Conservation (phyloP, 2,329 filamentous ascomycete genomes). For the Saccharata proteae region DNA sequence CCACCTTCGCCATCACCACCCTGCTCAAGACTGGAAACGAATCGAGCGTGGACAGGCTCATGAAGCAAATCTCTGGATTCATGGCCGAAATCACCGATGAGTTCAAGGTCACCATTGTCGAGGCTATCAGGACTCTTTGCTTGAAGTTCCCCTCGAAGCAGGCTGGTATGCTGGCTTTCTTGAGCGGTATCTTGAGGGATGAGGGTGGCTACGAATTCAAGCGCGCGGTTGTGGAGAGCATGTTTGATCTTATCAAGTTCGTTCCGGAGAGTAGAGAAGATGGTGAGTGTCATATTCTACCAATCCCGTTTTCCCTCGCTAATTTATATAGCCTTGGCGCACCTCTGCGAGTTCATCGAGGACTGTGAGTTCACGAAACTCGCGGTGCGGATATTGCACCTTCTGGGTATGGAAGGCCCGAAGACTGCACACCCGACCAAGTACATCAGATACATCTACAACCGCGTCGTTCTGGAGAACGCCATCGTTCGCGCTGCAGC, state of each 20-base stretch:
- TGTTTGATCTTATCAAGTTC: constrained; percentile 99
- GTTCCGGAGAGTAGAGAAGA: constrained; percentile 76
- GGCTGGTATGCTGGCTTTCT: constrained; percentile 92
- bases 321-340: constrained; percentile 58
- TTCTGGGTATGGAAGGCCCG: constrained; percentile 87
- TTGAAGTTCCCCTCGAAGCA: constrained; percentile 98
- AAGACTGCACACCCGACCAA: constrained; percentile 94
- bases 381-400: constrained; percentile 85
- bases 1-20: constrained; percentile 96
- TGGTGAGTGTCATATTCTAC: constrained; percentile 22
- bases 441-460: constrained; percentile 99
- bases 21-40: constrained; percentile 97
- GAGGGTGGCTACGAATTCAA: constrained; percentile 99
- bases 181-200: constrained; percentile 90
- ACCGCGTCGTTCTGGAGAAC: constrained; percentile 93
- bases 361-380: constrained; percentile 99
- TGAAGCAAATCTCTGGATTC: constrained; percentile 97
- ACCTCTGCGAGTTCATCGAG: constrained; percentile 97
- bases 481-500: constrained; percentile 90
- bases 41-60: constrained; percentile 86
- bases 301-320: neutral
- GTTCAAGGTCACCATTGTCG: constrained; percentile 99
- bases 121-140: constrained; percentile 91
- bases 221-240: constrained; percentile 92
- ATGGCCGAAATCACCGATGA: constrained; percentile 99